Base-by-base conservation (phyloP, 139 green algal species). In the Nannochloris sp. region DNA sequence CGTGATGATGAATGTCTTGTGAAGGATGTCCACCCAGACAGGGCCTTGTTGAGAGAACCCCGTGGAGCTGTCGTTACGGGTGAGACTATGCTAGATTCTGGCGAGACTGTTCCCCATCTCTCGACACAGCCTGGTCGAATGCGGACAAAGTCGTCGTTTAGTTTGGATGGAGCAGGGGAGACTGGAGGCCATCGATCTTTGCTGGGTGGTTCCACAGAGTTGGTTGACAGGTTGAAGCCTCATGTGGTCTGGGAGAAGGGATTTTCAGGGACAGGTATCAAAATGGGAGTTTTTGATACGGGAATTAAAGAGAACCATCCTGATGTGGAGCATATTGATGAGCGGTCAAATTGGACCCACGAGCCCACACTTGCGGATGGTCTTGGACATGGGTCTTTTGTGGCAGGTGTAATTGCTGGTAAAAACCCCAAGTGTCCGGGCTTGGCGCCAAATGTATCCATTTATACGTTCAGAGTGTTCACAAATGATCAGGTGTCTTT, bases 311-410 rank as follows among this genome's bases (percentile, higher is more conserved):
- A 67, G 10, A 74, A 89, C 56, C 93, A 98, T 74, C 88, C 91
- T 1, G 88, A 97, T 74, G 83, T 99, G n/a, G 85, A 86, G 40
- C 88, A 97, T 77, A 95, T 97, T 62, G 84, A 79, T 43, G 91
- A 97, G 69, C 81, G 93, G 36, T 91, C 88, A 44, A 97, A 99
- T 66, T 99, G 93, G 93, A 99, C 93, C 16, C 88, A 96, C 63
- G 88, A 98, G 79, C 70, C 87, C 25, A 93, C 84, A 2, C 76
- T 97, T 29, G 76, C 83, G 5, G 93, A 99, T 70, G 92, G 92
- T 11, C 69, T 98, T 46, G 93, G 93, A 2, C 93, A 99, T 69
- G 93, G 93, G 61, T 91, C 84, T 8, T 98, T 98, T 80, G 93
- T 98, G 48, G 93, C 93, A 4, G 84, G 93, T n/a, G 92, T 98